Evolutionary conservation across 352 stramenopile species (phyloP).

Genomic region (Pilasporangium apinafurcum): DNA sequence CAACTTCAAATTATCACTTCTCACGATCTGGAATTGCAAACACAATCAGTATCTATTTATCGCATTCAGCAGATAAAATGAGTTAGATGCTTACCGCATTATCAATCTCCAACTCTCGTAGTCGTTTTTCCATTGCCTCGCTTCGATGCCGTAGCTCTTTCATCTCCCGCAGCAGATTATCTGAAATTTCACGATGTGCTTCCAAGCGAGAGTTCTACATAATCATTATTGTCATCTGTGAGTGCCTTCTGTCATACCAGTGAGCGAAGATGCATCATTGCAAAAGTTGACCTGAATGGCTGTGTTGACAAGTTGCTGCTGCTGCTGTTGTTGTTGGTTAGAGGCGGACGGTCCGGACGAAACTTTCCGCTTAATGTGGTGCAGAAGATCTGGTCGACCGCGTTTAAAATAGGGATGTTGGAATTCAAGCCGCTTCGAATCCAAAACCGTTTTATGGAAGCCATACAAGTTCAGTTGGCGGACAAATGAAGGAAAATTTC

Average conservation of each 20-base stretch:
- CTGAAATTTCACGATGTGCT: constrained; percentile 68
- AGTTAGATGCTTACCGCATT: constrained; percentile 52
- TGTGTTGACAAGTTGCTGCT: constrained; percentile 41
- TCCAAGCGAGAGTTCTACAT: constrained; percentile 60
- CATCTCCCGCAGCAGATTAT: constrained; percentile 80
- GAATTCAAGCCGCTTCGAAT: constrained; percentile 92
- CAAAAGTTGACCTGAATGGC: constrained; percentile 26
- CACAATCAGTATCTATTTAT: constrained; percentile 1
- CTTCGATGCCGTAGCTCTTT: constrained; percentile 76
- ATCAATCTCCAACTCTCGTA: constrained; percentile 81
- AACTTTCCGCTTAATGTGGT: constrained; percentile 87
- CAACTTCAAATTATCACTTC: constrained; percentile 84
- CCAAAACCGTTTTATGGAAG: constrained; percentile 90
- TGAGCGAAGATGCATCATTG: too few species aligned
- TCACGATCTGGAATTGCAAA: constrained; percentile 47
- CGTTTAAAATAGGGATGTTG: constrained; percentile 90
- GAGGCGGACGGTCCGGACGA: constrained; percentile 29
- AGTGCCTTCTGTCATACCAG: too few species aligned
- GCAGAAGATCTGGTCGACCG: constrained; percentile 76
- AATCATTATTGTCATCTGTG: constrained; percentile 4
- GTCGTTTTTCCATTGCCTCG: constrained; percentile 83
- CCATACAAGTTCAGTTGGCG: constrained; percentile 93
- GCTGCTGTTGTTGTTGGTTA: constrained; percentile 25
- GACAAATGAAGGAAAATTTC: constrained; percentile 93
- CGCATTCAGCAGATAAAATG: neutral